Conservation (phyloP, 2,329 filamentous ascomycete genomes). For the Cladosporium sphaerospermum region DNA sequence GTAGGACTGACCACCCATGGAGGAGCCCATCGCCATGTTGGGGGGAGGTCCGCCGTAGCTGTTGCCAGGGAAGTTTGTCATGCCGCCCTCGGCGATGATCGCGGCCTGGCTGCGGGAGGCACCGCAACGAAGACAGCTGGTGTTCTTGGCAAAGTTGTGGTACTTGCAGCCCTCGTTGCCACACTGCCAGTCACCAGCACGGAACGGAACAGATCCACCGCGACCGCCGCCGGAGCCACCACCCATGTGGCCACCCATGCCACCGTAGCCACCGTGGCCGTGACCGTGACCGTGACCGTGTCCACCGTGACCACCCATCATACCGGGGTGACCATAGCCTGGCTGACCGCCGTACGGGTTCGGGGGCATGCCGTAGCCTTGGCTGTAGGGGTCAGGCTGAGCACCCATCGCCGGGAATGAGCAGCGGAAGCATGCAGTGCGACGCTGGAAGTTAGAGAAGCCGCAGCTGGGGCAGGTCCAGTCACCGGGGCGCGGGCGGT, state of each 20-base stretch:
- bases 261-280: constrained; percentile 33
- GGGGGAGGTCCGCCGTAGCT: constrained; percentile 55
- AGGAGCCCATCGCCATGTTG: constrained; percentile 64
- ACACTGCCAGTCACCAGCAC: constrained; percentile 98
- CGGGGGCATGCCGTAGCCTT: constrained; percentile 47
- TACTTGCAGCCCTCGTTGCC: constrained; percentile 95
- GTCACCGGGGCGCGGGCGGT: constrained; percentile 90
- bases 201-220: constrained; percentile 79
- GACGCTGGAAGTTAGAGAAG: constrained; percentile 98
- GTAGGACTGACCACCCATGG: constrained; percentile 24
- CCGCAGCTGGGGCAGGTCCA: constrained; percentile 99
- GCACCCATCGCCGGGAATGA: constrained; percentile 93
- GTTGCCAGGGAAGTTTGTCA: constrained; percentile 42
- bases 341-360: constrained; percentile 32
- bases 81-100: constrained; percentile 81
- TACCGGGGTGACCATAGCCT: constrained; percentile 58
- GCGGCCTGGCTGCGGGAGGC: constrained; percentile 90
- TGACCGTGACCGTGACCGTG: constrained; percentile 10
- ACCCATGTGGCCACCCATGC: constrained; percentile 36
- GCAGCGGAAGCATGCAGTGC: constrained; percentile 97
- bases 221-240: constrained; percentile 47
- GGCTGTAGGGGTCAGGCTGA: constrained; percentile 56
- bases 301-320: constrained; percentile 58
- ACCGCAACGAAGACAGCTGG: constrained; percentile 92
- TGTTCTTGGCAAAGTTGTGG: constrained; percentile 99